Percentiles rank a stretch among this genome's conserved stretches.
Evolutionary conservation across 2,329 filamentous ascomycete species (phyloP).

Genomic region (Monilinia polystroma): DNA sequence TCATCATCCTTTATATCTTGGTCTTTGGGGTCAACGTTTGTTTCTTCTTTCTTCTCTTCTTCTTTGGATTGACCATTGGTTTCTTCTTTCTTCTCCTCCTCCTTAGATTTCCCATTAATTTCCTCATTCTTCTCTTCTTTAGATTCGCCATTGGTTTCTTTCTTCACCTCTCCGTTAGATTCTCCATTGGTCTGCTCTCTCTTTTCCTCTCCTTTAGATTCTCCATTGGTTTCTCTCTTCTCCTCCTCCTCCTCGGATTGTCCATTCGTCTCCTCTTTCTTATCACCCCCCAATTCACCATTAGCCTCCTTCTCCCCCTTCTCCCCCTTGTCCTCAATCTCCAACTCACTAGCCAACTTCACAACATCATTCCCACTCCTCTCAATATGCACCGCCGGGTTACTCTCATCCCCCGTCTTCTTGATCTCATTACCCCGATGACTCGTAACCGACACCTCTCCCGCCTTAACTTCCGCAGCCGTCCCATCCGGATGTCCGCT

Average conservation of each 20-base stretch:
- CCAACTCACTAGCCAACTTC: slow-evolving; percentile 60
- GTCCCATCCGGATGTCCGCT: slow-evolving; percentile 55
- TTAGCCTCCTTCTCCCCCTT: slow-evolving; percentile 38
- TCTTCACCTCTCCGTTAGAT: slow-evolving; percentile 16
- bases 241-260: slow-evolving; percentile 36
- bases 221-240: slow-evolving; percentile 42
- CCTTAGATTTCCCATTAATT: slow-evolving; percentile 32
- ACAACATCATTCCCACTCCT: slow-evolving; percentile 63
- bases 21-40: slow-evolving; percentile 24
- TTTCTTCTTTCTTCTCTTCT: not conserved
- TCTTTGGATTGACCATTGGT: slow-evolving; percentile 23
- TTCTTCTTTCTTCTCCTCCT: slow-evolving; percentile 30
- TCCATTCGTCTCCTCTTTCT: not conserved
- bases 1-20: slow-evolving; percentile 28
- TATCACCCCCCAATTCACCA: slow-evolving; percentile 16
- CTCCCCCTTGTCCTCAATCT: slow-evolving; percentile 43
- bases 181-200: slow-evolving; percentile 25
- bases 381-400: slow-evolving; percentile 60
- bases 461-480: slow-evolving; percentile 57
- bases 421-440: slow-evolving; percentile 63
- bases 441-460: slow-evolving; percentile 59
- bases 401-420: slow-evolving; percentile 58
- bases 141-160: slow-evolving; percentile 29
- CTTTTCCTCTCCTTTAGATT: slow-evolving; percentile 28
- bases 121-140: slow-evolving; percentile 27